phyloP scores from a whole-genome alignment of 768 basidiomycete genomes.

The Gymnopilus dilepis region DNA sequence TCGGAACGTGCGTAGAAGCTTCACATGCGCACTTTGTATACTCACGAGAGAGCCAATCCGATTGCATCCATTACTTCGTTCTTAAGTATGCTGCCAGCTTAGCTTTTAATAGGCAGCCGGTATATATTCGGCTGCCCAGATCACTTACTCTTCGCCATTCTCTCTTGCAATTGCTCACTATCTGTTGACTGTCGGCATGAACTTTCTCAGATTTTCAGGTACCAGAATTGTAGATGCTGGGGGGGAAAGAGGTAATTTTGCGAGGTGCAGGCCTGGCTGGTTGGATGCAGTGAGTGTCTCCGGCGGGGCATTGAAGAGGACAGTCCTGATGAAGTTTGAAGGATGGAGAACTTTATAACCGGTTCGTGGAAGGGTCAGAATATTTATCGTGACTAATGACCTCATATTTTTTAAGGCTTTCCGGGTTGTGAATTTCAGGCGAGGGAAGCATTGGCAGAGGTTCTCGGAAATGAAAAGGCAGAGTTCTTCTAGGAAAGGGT shows the following conservation, averaged over 20 bases:
- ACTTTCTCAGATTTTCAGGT: constrained; percentile 59
- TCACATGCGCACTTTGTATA: neutral
- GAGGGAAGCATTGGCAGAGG: constrained; percentile 65
- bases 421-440: constrained; percentile 85
- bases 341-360: constrained; percentile 81
- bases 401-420: constrained; percentile 50
- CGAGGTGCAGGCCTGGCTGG: constrained; percentile 79
- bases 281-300: constrained; percentile 70
- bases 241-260: constrained; percentile 60
- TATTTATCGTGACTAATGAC: neutral
- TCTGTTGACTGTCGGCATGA: constrained; percentile 40
- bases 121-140: neutral
- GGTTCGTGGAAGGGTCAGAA: constrained; percentile 35
- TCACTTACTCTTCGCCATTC: neutral
- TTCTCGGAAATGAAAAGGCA: constrained; percentile 68
- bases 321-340: constrained; percentile 27
- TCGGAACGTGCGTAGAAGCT: neutral
- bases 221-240: constrained; percentile 63
- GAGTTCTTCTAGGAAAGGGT: constrained; percentile 86
- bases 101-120: constrained; percentile 1
- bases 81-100: neutral
- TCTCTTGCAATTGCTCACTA: neutral
- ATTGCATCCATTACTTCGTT: neutral
- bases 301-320: neutral
- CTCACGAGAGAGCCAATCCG: neutral